phyloP scores from a whole-genome alignment of 73 alveolate species.

The Stentor coeruleus region DNA sequence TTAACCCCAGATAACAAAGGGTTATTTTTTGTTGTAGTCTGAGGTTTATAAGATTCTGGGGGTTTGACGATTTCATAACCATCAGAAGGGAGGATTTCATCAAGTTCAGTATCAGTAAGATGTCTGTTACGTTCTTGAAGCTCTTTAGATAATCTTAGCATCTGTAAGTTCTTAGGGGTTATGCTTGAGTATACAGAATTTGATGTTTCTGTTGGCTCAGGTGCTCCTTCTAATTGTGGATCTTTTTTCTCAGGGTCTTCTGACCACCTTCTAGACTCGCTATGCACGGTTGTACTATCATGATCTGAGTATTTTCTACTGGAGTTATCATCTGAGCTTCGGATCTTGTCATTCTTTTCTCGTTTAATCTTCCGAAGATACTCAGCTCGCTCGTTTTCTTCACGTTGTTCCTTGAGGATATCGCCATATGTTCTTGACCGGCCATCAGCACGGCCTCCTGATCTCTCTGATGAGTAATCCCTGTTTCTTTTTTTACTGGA shows the following conservation, averaged over 20 bases:
- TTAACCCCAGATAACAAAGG: constrained; percentile 25
- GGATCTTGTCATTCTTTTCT: background rate
- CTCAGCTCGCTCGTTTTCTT: background rate
- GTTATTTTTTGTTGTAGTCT: constrained; percentile 52
- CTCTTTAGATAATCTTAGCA: constrained; percentile 74
- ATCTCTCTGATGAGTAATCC: background rate
- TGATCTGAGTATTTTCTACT: background rate
- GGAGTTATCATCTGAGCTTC: background rate
- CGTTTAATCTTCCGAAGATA: background rate
- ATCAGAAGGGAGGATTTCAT: constrained; percentile 79
- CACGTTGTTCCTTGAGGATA: background rate
- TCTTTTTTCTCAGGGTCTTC: constrained; percentile 16
- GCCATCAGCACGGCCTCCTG: background rate
- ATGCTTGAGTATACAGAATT: constrained; percentile 10
- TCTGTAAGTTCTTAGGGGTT: constrained; percentile 46
- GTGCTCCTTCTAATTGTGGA: background rate
- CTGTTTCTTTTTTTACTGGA: background rate
- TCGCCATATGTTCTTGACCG: background rate
- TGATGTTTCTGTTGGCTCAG: background rate
- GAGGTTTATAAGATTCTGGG: constrained; percentile 66
- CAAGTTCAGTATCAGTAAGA: constrained; percentile 93
- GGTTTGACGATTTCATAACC: constrained; percentile 85
- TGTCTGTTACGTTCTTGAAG: constrained; percentile 91
- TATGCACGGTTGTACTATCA: background rate
- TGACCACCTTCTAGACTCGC: background rate